A percentile compares a stretch with the other conserved stretches of the same genome.
phyloP scores from a whole-genome alignment of 371 early-diverging fungal species.

The Mortierella sp. region DNA sequence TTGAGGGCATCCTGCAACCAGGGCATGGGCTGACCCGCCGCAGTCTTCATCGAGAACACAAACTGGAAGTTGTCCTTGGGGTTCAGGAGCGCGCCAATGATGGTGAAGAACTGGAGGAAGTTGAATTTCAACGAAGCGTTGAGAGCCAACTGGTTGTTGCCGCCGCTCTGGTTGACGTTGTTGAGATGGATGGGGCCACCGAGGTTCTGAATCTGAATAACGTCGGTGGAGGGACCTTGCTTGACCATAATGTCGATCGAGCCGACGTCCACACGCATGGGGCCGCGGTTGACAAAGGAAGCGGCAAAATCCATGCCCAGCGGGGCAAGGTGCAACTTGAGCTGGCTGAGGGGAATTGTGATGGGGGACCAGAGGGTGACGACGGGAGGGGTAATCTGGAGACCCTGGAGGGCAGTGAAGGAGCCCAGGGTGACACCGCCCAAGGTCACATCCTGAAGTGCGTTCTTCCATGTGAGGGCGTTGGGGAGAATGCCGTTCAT shows the following conservation, averaged over 20 bases:
- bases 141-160: constrained; percentile 35
- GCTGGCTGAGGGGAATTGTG: constrained; percentile 16
- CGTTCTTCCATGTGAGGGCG: constrained; percentile 48
- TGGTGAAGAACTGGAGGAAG: constrained; percentile 28
- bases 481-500: constrained; percentile 44
- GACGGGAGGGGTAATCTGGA: constrained; percentile 40
- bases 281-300: constrained; percentile 40
- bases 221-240: constrained; percentile 7
- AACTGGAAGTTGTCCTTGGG: constrained; percentile 34
- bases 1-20: constrained; percentile 64
- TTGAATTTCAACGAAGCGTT: constrained; percentile 38
- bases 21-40: constrained; percentile 42
- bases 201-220: constrained; percentile 38
- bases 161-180: constrained; percentile 50
- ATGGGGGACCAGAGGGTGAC: constrained; percentile 45
- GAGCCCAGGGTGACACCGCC: constrained; percentile 41
- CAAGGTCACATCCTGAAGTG: constrained; percentile 47
- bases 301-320: constrained; percentile 42
- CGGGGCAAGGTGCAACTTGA: constrained; percentile 38
- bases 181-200: constrained; percentile 40
- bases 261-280: constrained; percentile 51
- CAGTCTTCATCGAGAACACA: constrained; percentile 35
- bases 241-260: constrained; percentile 43
- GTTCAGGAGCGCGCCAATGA: constrained; percentile 31
- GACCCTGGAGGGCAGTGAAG: constrained; percentile 33